These are phyloP conservation scores for Cryphonectria parasitica DNA, from an alignment of 2,329 filamentous ascomycete species.

Conservation along the genomic window DNA sequence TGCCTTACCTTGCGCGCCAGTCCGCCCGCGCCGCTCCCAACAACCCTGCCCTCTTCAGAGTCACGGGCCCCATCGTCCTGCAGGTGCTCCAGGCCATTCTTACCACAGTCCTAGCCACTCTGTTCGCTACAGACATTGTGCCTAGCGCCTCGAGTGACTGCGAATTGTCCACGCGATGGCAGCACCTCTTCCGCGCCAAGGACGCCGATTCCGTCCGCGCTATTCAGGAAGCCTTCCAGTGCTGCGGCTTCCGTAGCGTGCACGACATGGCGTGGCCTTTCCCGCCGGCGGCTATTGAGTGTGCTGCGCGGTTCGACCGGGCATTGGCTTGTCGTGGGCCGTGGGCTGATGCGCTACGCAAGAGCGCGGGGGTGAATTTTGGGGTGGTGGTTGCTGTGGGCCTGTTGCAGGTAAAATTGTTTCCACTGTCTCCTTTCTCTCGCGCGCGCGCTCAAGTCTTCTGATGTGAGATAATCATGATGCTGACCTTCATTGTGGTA, in stretches of 20 bases:
- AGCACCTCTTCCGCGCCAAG: slow-evolving; percentile 53
- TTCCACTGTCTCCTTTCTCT: too few species aligned
- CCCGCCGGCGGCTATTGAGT: slow-evolving; percentile 41
- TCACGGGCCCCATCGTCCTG: slow-evolving; percentile 40
- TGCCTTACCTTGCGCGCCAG: slow-evolving; percentile 39
- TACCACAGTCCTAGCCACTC: slow-evolving; percentile 49
- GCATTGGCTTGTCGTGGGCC: slow-evolving; percentile 52
- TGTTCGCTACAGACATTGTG: slow-evolving; percentile 43
- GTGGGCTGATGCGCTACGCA: slow-evolving; percentile 61
- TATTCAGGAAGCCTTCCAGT: slow-evolving; percentile 69
- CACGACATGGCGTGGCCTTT: slow-evolving; percentile 69
- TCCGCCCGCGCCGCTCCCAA: slow-evolving; percentile 26
- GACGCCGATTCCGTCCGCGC: slow-evolving; percentile 54
- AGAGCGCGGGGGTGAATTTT: slow-evolving; percentile 58
- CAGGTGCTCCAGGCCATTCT: slow-evolving; percentile 49
- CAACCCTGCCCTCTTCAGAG: slow-evolving; percentile 26
- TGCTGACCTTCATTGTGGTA: not conserved
- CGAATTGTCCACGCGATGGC: slow-evolving; percentile 61
- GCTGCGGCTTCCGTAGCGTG: slow-evolving; percentile 66
- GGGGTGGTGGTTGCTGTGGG: slow-evolving; percentile 57
- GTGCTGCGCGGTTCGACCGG: slow-evolving; percentile 52
- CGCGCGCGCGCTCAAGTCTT: too few species aligned
- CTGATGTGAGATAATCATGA: not conserved
- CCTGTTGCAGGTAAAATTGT: slow-evolving; percentile 54
- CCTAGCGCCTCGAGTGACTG: slow-evolving; percentile 50